A percentile compares a stretch with the other conserved stretches of the same genome.
Evolutionary conservation across 495 filamentous ascomycete species (phyloP).

Genomic region (Venustampulla echinocandica): DNA sequence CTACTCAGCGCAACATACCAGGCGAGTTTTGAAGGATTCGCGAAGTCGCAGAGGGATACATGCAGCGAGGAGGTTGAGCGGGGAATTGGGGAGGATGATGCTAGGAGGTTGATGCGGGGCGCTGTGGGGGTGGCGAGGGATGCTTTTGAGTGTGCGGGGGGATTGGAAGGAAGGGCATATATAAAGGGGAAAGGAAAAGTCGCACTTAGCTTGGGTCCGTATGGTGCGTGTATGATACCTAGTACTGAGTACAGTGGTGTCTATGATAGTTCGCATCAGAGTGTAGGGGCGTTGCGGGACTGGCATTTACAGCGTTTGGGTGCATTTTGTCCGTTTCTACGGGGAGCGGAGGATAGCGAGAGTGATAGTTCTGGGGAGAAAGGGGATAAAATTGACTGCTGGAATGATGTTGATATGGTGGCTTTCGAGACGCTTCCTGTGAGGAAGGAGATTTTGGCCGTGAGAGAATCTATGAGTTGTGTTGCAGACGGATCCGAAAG

Average conservation of each 20-base stretch:
- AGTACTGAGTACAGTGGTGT: slow-evolving; percentile 53
- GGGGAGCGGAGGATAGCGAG: too few relatives aligned
- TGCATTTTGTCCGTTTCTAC: slow-evolving; percentile 33
- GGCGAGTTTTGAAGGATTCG: slow-evolving; percentile 45
- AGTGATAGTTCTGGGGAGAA: too few relatives aligned
- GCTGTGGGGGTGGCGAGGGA: slow-evolving; percentile 6
- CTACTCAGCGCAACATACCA: slow-evolving; percentile 60
- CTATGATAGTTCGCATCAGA: slow-evolving; percentile 42
- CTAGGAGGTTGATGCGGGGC: background rate
- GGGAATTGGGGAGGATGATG: slow-evolving; percentile 16
- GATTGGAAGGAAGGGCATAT: slow-evolving; percentile 3
- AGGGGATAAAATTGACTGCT: slow-evolving; percentile 9
- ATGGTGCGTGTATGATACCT: slow-evolving; percentile 56
- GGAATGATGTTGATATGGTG: slow-evolving; percentile 40
- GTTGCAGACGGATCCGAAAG: slow-evolving; percentile 14
- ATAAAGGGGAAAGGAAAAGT: slow-evolving; percentile 10
- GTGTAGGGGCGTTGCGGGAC: slow-evolving; percentile 30
- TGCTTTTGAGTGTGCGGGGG: slow-evolving; percentile 3
- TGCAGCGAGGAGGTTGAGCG: background rate
- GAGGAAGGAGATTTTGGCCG: slow-evolving; percentile 50
- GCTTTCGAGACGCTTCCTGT: slow-evolving; percentile 58
- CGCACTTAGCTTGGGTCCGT: slow-evolving; percentile 53
- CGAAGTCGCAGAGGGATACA: background rate
- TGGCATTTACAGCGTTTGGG: slow-evolving; percentile 50
- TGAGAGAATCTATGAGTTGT: slow-evolving; percentile 33